Base-by-base conservation (phyloP, 2,329 filamentous ascomycete genomes). In the Hirsutella rhossiliensis region DNA sequence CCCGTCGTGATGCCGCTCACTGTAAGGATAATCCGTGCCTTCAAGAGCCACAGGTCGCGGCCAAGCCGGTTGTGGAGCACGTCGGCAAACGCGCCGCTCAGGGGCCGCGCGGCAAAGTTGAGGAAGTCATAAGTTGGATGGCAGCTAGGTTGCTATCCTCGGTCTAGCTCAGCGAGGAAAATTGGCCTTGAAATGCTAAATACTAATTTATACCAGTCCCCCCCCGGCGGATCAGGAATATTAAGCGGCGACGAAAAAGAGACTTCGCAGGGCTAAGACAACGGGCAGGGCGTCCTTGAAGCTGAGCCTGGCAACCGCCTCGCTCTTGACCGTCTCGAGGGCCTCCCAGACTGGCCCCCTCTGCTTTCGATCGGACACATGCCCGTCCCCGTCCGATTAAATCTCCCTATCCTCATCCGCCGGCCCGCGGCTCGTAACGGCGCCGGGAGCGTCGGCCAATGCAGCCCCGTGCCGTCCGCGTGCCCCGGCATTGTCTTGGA, bases 91-190 rank as follows among this genome's bases (percentile, higher is more conserved):
- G 72, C 65, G 41, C 84, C 83, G 40, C 83, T 82, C 0, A 81
- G 60, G 0, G 84, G 82, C 1, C 84, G 72, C 34, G 76, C 80
- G 43, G 80, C 58, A 43, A 85, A 63, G 66, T 87, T 87, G 51
- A 87, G 72, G 44, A 87, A 79, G 23, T 82, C 84, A 58, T 86
- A 87, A n/a, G n/a, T n/a, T n/a, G n/a, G 69, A 85, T 84, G 50
- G 83, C 60, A 13, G 82, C 82, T 72, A 80, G 78, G 59, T 73
- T 71, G 49, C 75, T 70, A 0, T 75, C 70, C 13, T 63, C 61
- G 1, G 77, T 78, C 59, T 80, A 72, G 17, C 67, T 65, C 1
- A 80, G 67, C n/a, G 56, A 44, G 1, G 75, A 74, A 57, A 79
- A 80, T 76, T 78, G 53, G 71, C 68, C 51, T 71, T 62, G 62